Base-by-base conservation (phyloP, 2,329 filamentous ascomycete species). In the Alternaria longipes region DNA sequence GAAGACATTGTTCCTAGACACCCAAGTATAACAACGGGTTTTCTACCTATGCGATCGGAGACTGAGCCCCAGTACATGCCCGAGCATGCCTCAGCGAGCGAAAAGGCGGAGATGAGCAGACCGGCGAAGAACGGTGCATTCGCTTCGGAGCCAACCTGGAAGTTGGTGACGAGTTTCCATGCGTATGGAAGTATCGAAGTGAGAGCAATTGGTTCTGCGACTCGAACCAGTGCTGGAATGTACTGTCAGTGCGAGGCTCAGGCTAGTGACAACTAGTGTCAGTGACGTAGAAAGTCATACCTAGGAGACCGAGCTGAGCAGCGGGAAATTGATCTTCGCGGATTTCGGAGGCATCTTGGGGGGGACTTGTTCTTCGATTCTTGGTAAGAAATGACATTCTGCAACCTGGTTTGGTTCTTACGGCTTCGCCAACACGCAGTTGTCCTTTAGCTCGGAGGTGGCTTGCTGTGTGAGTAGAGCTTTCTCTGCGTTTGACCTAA, bases 151-250 rank as follows among this genome's bases (percentile, higher is more conserved):
- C 72, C 73, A 60, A 79, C 69, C 49, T 79, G 58, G 62, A 72
- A 81, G 56, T 78, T 70, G 22, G 74, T 69, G 52, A 78, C 77
- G 14, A 80, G 73, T 56, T 78, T 79, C 75, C 78, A 80, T 20
- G 79, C 78, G 61, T 97, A 97, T 14, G 94, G 94, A 68, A 96
- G 96, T 81, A 97, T 96, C 75, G 92, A 96, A 3, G 93, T 97
- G 69, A 97, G 86, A 50, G 94, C 94, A 73, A 97, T 94, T 20
- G 94, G 94, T 80, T 97, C 94, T 51, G 94, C 92, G 64, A 97
- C 87, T 72, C 94, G 91, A 72, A 97, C 93, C 81, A 97, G 92
- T 73, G 93, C 94, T 96, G 73, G 16, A 40, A 34, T 22, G 42
- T 30, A 18, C 4, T 5, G 61, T 67, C 38, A 66, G 54, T 49